Conservation (phyloP, 1,284 basidiomycete genomes). For the Malassezia brasiliensis region DNA sequence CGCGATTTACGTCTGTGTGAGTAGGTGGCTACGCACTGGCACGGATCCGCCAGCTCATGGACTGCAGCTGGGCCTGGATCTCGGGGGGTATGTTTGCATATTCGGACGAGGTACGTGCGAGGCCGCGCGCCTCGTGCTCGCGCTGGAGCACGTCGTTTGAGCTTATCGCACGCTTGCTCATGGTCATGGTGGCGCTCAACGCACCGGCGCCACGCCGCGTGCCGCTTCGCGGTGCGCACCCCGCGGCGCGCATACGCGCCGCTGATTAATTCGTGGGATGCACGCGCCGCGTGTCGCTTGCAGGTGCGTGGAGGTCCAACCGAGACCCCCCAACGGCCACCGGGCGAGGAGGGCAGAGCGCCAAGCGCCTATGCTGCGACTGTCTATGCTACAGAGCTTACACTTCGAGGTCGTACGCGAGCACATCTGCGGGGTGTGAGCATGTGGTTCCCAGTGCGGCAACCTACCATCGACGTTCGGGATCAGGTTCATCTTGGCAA, state of each 20-base stretch:
- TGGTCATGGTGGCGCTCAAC: background rate
- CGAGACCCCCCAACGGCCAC: too few species aligned
- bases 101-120: constrained; percentile 9
- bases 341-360: too few species aligned
- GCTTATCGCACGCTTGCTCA: constrained; percentile 13
- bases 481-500: constrained; percentile 27
- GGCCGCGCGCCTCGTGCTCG: background rate
- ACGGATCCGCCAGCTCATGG: constrained; percentile 20
- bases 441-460: background rate
- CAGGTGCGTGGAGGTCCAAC: background rate
- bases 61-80: constrained; percentile 12
- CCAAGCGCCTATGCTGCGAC: too few species aligned
- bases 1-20: constrained; percentile 16
- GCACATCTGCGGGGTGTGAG: constrained; percentile 16
- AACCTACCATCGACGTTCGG: constrained; percentile 29
- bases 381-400: constrained; percentile 4
- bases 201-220: too few species aligned
- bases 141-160: constrained; percentile 6
- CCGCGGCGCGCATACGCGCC: background rate
- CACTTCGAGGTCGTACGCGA: constrained; percentile 39
- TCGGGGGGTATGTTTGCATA: constrained; percentile 13
- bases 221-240: too few species aligned
- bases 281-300: background rate
- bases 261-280: background rate
- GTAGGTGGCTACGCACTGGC: constrained; percentile 8